These are phyloP conservation scores for Leucocoprinus leucothites DNA, from an alignment of 768 basidiomycete genomes.

Conservation along the genomic window DNA sequence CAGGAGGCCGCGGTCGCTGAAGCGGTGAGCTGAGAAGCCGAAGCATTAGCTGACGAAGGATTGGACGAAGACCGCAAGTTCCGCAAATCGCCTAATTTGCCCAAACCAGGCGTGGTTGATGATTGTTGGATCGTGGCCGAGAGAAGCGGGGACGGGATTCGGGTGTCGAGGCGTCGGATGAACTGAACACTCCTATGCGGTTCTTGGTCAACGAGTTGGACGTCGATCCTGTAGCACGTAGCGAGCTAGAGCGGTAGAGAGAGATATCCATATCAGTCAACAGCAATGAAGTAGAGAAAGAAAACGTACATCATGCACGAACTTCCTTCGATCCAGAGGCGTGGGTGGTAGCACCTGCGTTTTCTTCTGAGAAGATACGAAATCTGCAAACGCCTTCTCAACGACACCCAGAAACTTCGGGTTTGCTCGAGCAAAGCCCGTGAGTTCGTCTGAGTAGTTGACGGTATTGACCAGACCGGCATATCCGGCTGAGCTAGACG, in stretches of 20 bases:
- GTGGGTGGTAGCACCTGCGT: constrained; percentile 78
- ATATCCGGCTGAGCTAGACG: constrained; percentile 19
- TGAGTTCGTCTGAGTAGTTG: constrained; percentile 61
- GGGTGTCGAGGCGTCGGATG: constrained; percentile 76
- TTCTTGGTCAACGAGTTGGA: constrained; percentile 88
- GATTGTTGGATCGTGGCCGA: constrained; percentile 37
- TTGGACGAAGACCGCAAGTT: constrained; percentile 15
- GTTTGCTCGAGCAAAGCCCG: constrained; percentile 58
- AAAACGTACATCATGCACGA: constrained; percentile 69
- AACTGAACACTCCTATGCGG: constrained; percentile 85
- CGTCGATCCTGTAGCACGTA: constrained; percentile 75
- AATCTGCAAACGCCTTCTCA: constrained; percentile 83
- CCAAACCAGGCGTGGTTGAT: constrained; percentile 35
- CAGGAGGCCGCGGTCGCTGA: constrained; percentile 3
- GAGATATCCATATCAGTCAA: neutral
- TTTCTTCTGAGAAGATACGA: constrained; percentile 62
- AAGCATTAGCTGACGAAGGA: constrained; percentile 9
- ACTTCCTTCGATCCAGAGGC: constrained; percentile 76
- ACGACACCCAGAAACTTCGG: constrained; percentile 66
- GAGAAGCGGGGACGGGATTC: constrained; percentile 70
- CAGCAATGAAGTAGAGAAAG: neutral
- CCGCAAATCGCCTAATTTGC: constrained; percentile 60
- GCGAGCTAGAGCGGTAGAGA: constrained; percentile 62
- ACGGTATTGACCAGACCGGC: constrained; percentile 33
- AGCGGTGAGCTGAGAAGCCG: constrained; percentile 1